Base-by-base conservation (phyloP, 805 yeast species). In the Limtongozyma cylindracea region DNA sequence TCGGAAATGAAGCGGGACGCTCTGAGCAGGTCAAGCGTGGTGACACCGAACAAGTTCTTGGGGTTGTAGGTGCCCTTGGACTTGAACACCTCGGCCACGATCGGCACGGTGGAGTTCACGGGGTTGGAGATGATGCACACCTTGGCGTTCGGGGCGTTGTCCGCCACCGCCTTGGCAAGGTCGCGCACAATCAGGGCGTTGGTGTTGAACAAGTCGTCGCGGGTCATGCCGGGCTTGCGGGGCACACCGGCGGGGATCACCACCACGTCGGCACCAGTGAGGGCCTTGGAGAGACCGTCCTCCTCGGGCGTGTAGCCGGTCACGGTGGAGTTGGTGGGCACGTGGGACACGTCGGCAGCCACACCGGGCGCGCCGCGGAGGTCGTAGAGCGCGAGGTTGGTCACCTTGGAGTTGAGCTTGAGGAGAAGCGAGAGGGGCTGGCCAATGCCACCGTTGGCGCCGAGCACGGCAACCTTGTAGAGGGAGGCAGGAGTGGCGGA, bases 211-310 rank as follows among this genome's bases (percentile, higher is more conserved):
- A 82, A 60, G 46, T 82, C 95, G 47, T 82, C 95, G 61, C 95
- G 74, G 42, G 94, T 77, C 95, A 82, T 82, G 49, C 95, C 95
- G 35, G 95, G 95, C 59, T 80, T 82, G 66, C 91, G 76, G 58
- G 91, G 95, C 27, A 82, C 91, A 59, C 95, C 95, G 26, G 95
- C 95, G 43, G 95, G 94, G 49, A 82, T 76, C 27, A 82, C 62
- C 23, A 82, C 82, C 28, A 82, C 68, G 37, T 80, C 91, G 23
- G 93, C 63, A 22, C 69, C 80, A 23, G 59, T 51, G 35, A 82
- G 53, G 11, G 94, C 91, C 25, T 50, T 53, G 27, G 57, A 52
- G 30, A 78, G 52, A 28, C 68, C 62, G 31, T 74, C 91, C 15
- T 13, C 6, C 15, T 13, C 15, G 35, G 93, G 91, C 27, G 76